Evolutionary conservation across 768 basidiomycete species (phyloP), one percentile per base, ranked within the genome.

Genomic region (Russula ochroleuca): DNA sequence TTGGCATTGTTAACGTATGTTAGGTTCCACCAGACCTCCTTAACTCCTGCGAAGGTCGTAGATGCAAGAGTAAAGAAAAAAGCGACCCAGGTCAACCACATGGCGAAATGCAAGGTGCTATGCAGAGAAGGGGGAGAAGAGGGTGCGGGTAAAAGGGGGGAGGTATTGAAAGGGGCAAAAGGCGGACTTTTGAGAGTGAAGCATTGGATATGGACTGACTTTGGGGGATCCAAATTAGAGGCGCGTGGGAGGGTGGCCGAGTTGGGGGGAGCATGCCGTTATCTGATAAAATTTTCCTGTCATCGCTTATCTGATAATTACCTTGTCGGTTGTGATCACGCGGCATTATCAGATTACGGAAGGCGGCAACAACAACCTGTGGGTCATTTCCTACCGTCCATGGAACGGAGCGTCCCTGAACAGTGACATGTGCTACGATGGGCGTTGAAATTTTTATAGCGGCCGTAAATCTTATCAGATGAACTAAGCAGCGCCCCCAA

Each of bases 21-120:
- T 74, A 98, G 81, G 73, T 97, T 88, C 94, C 94, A 95, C 90
- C 90, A 92, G 15, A 84, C 61, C 69, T 92, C 90, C 2, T 85
- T 80, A 17, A 89, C 78, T 31, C 81, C 87, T n/a, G 85, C 88
- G 17, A 83, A 69, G n/a, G 73, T 81, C 37, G 78, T 74, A 3
- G 77, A 66, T 43, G 77, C 72, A 49, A 75, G 63, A 64, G 67
- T 61, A 62, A 76, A 68, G 67, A 75, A 66, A 69, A 72, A 64
- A 58, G 66, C 65, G 66, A 67, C 62, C 67, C 13, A 23, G 28
- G 40, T 3, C n/a, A 60, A 41, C 64, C 61, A 45, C 67, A 68
- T 68, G 23, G 50, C 19, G 35, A 47, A 31, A n/a, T n/a, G 19
- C 15, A 21, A 31, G n/a, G 33, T 8, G 38, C 31, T 31, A 47